phyloP scores from a whole-genome alignment of 192 early-diverging fungal genomes.

The Gorgonomyces haynaldii region DNA sequence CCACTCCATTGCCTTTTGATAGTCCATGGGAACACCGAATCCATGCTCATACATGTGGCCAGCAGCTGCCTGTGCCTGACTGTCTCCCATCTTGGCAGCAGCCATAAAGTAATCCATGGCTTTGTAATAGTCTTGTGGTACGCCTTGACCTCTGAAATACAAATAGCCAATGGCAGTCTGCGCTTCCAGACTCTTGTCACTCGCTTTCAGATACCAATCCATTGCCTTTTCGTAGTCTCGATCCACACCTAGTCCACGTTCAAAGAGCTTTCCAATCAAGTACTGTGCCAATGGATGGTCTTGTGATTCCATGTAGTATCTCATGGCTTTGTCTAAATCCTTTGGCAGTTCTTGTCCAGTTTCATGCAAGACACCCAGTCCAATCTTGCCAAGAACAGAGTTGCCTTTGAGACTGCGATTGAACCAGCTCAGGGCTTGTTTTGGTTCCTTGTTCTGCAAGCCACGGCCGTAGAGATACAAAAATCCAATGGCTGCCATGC shows the following conservation, averaged over 20 bases:
- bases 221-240: slow-evolving; percentile 13
- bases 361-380: too few species aligned
- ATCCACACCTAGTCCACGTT: slow-evolving; percentile 11
- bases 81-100: slow-evolving; percentile 41
- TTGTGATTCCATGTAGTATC: too few species aligned
- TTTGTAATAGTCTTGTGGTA: slow-evolving; percentile 18
- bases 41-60: slow-evolving; percentile 5
- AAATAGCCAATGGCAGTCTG: slow-evolving; percentile 19
- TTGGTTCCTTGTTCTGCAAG: too few species aligned
- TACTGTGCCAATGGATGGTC: too few species aligned
- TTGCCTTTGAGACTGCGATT: too few species aligned
- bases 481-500: slow-evolving; percentile 39
- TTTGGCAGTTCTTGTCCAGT: too few species aligned
- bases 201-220: slow-evolving; percentile 10
- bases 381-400: too few species aligned
- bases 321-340: too few species aligned
- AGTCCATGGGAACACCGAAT: neutral
- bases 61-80: slow-evolving; percentile 25
- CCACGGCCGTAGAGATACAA: too few species aligned
- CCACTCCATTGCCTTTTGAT: neutral
- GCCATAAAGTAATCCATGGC: slow-evolving; percentile 44
- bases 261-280: neutral
- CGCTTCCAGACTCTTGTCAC: slow-evolving; percentile 12
- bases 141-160: slow-evolving; percentile 26
- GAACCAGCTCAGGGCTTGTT: too few species aligned